phyloP scores from a whole-genome alignment of 225 moss, liverwort and hornwort genomes.

The Pseudisothecium myosuroides region DNA sequence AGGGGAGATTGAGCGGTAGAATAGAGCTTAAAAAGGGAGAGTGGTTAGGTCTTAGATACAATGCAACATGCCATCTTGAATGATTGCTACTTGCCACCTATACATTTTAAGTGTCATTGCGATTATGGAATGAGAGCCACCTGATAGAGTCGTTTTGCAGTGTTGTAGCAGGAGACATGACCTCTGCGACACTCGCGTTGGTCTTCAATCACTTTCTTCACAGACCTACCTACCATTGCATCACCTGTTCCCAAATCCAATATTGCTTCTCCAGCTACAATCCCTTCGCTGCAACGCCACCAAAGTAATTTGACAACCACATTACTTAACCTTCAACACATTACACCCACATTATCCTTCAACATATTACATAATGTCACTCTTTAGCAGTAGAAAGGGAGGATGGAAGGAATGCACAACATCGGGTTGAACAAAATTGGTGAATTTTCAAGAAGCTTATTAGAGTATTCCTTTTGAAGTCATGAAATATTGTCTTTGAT shows the following conservation, averaged over 20 bases:
- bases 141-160: conserved; percentile 10
- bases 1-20: too few relatives aligned
- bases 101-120: background rate
- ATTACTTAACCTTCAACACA: too few relatives aligned
- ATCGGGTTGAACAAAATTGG: background rate
- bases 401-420: background rate
- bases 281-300: background rate
- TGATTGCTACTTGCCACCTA: background rate
- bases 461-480: background rate
- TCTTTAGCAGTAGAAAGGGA: fast-evolving
- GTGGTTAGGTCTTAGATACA: too few relatives aligned
- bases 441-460: too few relatives aligned
- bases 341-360: background rate
- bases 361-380: background rate
- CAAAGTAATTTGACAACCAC: background rate
- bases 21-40: background rate
- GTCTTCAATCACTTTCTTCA: background rate
- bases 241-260: conserved; percentile 26
- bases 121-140: background rate
- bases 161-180: background rate
- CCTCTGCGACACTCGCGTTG: background rate
- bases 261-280: background rate
- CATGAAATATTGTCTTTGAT: background rate
- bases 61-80: background rate
- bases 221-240: conserved; percentile 26